These are phyloP conservation scores for Cercospora sp. DNA, from an alignment of 2,329 filamentous ascomycete species.

Conservation along the genomic window DNA sequence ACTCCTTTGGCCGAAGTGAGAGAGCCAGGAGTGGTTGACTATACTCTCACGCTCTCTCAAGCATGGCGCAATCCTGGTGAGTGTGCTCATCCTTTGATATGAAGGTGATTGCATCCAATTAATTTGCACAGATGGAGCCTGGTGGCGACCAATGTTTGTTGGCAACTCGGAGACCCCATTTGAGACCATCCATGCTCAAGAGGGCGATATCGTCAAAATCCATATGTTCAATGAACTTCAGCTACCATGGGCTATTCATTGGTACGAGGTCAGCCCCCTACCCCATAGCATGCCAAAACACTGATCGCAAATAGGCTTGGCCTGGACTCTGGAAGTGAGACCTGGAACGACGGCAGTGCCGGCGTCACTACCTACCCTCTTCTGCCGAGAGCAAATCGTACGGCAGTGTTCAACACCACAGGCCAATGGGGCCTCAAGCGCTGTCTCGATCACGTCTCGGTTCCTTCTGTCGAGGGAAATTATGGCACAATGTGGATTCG, in stretches of 20 bases:
- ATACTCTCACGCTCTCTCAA: constrained; percentile 22
- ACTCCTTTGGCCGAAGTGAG: background rate
- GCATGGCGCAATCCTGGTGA: constrained; percentile 24
- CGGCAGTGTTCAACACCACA: constrained; percentile 24
- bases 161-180: constrained; percentile 26
- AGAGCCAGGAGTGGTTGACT: constrained; percentile 12
- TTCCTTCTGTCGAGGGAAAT: constrained; percentile 27
- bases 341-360: constrained; percentile 27
- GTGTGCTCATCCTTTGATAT: background rate
- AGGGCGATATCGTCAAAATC: constrained; percentile 26
- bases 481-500: constrained; percentile 28
- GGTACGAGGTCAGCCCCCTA: background rate
- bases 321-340: constrained; percentile 17
- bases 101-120: background rate
- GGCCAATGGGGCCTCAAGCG: constrained; percentile 28
- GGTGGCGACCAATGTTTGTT: constrained; percentile 26
- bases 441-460: constrained; percentile 27
- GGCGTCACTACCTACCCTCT: constrained; percentile 26
- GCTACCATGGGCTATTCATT: constrained; percentile 21
- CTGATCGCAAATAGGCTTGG: constrained; percentile 4
- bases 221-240: constrained; percentile 24
- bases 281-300: background rate
- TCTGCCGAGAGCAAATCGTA: constrained; percentile 26
- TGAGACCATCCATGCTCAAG: constrained; percentile 22
- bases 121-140: constrained; percentile 19